Base-by-base conservation (phyloP, 2,329 filamentous ascomycete genomes). In the Fusarium tanahbumbuense region DNA sequence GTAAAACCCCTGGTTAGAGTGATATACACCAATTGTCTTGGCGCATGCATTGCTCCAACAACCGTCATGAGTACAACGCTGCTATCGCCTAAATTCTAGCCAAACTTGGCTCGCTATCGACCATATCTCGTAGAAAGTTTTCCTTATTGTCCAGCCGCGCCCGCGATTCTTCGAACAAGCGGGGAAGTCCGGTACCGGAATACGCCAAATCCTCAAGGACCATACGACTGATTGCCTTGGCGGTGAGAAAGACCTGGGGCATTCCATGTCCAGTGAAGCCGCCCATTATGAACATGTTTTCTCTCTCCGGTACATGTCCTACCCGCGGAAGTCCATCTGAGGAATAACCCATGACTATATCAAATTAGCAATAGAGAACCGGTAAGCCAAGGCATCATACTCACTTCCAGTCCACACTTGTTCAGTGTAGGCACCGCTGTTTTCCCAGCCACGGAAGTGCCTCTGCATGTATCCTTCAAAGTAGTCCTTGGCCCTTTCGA, bases 201-300 rank as follows among this genome's bases (percentile, higher is more conserved):
- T 58, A 61, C 1, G 37, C 2, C 5, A 37, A 7, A 8, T 18
- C 6, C 28, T 2, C 28, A 0, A 28, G 12, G 28, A 59, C 28
- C 23, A 59, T 45, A 7, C 30, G 30, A 7, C 54, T 37, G 8
- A 61, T 32, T 16, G 27, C 45, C 10, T 45, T 34, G 12, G 22
- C 79, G 8, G 78, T 73, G 0, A 83, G 75, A 22, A 82, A 81
- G 20, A 85, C 80, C 25, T 83, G 71, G 0, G 83, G 80, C 84
- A 87, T 87, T 2, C 85, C 85, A 59, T 86, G 84, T 0, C 85
- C 85, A 30, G 81, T 82, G 63, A 86, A 87, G 1, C 85, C 85
- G 0, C 81, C 83, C 20, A 83, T 72, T 23, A 86, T 76, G 50
- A 79, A 83, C 65, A 83, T 79, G 8, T 77, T 78, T 0, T 59